Percentiles rank a stretch among this genome's conserved stretches.
These are phyloP conservation scores for Halophytophthora batemanensis DNA, from an alignment of 352 stramenopile species.

Conservation along the genomic window DNA sequence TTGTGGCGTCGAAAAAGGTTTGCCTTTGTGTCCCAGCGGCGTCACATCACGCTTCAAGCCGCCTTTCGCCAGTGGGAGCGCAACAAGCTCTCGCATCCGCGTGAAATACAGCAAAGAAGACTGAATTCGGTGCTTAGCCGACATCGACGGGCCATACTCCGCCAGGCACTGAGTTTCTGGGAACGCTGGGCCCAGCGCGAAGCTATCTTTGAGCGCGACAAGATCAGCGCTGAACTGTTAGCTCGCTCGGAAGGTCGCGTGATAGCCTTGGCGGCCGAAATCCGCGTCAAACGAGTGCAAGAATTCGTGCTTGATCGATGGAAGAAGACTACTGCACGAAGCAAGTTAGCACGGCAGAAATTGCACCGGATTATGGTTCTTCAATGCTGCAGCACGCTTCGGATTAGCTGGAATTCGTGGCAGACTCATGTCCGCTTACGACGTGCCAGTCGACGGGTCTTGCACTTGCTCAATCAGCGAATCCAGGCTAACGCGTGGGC, in stretches of 20 bases:
- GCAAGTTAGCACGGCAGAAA: conserved; percentile 3
- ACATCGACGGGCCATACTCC: conserved; percentile 7
- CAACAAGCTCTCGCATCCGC: conserved; percentile 4
- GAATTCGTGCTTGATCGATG: conserved; percentile 11
- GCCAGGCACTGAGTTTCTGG: conserved; percentile 13
- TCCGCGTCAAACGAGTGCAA: conserved; percentile 8
- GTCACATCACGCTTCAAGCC: conserved; percentile 13
- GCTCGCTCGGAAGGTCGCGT: conserved; percentile 18
- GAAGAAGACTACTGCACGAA: conserved; percentile 9
- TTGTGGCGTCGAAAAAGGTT: conserved; percentile 5
- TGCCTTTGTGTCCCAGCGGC: conserved; percentile 18
- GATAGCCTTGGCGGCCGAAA: conserved; percentile 9
- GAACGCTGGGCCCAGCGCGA: conserved; percentile 9
- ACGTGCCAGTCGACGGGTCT: conserved; percentile 2
- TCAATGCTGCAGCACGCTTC: conserved; percentile 2
- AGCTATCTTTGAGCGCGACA: conserved; percentile 11
- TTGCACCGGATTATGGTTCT: conserved; percentile 9
- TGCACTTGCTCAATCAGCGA: neutral
- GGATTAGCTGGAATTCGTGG: conserved; percentile 8
- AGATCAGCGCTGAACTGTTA: conserved; percentile 22
- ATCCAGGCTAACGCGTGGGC: conserved; percentile 14
- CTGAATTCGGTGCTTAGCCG: conserved; percentile 10
- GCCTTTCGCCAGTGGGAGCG: conserved; percentile 19
- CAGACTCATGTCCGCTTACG: neutral
- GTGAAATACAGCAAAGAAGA: conserved; percentile 15